phyloP scores from a whole-genome alignment of 495 filamentous ascomycete genomes.

The Parathielavia hyrcaniae region DNA sequence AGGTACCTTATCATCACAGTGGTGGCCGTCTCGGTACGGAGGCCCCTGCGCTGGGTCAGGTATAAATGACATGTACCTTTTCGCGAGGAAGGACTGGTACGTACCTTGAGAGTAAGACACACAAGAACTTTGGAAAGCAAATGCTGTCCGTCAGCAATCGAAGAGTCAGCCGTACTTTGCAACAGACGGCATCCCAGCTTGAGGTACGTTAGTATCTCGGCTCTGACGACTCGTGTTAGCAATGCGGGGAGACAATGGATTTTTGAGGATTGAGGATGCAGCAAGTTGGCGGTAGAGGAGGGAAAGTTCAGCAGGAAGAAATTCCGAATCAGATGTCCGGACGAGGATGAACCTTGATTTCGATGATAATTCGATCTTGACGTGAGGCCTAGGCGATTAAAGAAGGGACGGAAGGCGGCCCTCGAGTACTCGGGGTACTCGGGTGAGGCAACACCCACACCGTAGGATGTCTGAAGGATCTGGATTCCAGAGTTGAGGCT shows the following conservation, averaged over 20 bases:
- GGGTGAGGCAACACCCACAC: too few relatives aligned
- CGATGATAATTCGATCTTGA: too few relatives aligned
- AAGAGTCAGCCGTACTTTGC: conserved; percentile 27
- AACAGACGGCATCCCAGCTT: conserved; percentile 10
- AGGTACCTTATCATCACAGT: background rate
- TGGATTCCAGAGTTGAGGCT: too few relatives aligned
- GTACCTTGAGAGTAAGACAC: conserved; percentile 22
- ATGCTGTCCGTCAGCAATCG: conserved; percentile 20
- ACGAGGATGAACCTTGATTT: too few relatives aligned
- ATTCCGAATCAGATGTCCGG: too few relatives aligned
- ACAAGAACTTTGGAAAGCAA: conserved; percentile 18
- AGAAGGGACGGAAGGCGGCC: too few relatives aligned
- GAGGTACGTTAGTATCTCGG: conserved; percentile 11
- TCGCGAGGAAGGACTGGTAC: conserved; percentile 8
- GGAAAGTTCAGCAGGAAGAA: too few relatives aligned
- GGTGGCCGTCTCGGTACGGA: background rate
- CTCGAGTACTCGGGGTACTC: too few relatives aligned
- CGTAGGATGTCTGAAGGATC: too few relatives aligned
- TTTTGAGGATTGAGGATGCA: background rate
- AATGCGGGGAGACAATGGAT: conserved; percentile 1
- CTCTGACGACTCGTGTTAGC: conserved; percentile 9
- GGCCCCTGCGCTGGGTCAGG: background rate
- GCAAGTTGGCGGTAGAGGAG: too few relatives aligned
- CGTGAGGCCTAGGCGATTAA: too few relatives aligned
- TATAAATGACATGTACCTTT: background rate